Evolutionary conservation across 192 early-diverging fungal genomes (phyloP).

Genomic region (Podila minutissima): DNA sequence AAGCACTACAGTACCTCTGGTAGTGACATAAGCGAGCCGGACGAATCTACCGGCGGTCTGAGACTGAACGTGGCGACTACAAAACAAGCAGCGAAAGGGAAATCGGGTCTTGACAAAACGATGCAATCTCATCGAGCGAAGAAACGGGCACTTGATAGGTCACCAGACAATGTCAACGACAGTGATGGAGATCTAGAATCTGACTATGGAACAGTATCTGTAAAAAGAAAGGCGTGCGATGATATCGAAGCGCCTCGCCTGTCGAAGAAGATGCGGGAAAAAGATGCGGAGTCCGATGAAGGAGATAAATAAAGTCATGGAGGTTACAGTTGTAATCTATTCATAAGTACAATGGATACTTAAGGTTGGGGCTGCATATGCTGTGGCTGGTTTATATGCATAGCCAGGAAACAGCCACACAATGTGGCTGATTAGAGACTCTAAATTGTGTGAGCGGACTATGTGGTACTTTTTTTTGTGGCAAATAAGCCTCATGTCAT

Average conservation of each 20-base stretch:
- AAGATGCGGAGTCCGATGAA: no score
- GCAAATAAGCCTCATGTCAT: no score
- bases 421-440: no score
- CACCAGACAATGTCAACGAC: background rate
- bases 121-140: background rate
- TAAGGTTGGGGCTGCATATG: no score
- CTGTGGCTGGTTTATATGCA: no score
- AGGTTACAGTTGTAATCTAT: no score
- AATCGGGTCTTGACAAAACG: no score
- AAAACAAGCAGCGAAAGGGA: background rate
- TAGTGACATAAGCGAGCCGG: background rate
- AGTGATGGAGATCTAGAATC: background rate
- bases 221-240: slow-evolving; percentile 3
- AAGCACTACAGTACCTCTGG: slow-evolving; percentile 3
- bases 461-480: no score
- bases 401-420: no score
- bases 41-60: slow-evolving; percentile 8
- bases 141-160: background rate
- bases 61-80: slow-evolving; percentile 5
- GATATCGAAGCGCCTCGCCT: background rate
- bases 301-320: no score
- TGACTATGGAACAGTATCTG: background rate
- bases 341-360: no score
- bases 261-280: slow-evolving; percentile 1
- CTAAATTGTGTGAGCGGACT: no score